Percentiles rank a stretch among this genome's conserved stretches.
Evolutionary conservation across 163 green algal genomes (phyloP).

Genomic region (Trebouxia gelatinosa): DNA sequence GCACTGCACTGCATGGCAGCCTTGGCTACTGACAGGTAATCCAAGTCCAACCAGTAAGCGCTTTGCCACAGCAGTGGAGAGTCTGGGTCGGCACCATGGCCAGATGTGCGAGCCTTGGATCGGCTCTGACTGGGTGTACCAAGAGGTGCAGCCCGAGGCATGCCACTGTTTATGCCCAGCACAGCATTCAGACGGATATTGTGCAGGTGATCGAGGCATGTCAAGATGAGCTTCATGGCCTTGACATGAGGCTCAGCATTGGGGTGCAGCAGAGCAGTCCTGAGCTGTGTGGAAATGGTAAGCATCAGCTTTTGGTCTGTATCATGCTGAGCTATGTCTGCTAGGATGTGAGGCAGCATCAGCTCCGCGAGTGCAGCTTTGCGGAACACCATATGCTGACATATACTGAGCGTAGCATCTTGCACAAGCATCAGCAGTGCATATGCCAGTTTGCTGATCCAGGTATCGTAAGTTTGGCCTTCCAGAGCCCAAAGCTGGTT

Average conservation of each 20-base stretch:
- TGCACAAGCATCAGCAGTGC: constrained; percentile 31
- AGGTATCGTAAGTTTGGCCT: constrained; percentile 32
- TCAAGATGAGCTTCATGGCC: constrained; percentile 42
- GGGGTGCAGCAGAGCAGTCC: not conserved
- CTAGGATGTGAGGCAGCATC: constrained; percentile 60
- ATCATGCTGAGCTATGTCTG: constrained; percentile 43
- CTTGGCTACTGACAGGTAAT: constrained; percentile 62
- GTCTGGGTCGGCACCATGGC: not conserved
- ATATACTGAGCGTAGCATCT: constrained; percentile 36
- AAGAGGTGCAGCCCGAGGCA: not conserved
- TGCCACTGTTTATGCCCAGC: not conserved
- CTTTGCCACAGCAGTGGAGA: constrained; percentile 21
- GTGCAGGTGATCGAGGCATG: constrained; percentile 47
- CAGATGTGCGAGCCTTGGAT: not conserved
- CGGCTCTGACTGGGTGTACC: not conserved
- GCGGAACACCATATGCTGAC: constrained; percentile 30
- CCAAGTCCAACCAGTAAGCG: constrained; percentile 74
- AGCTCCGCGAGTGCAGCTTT: constrained; percentile 55
- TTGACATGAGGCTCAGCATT: not conserved
- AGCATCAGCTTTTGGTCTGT: constrained; percentile 14
- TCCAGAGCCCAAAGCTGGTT: constrained; percentile 27
- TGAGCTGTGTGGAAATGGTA: constrained; percentile 28
- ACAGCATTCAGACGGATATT: constrained; percentile 34
- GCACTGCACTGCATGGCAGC: constrained; percentile 61
- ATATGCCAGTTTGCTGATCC: constrained; percentile 45